These are phyloP conservation scores for Aspergillus diversus DNA, from an alignment of 495 filamentous ascomycete species.

Conservation along the genomic window DNA sequence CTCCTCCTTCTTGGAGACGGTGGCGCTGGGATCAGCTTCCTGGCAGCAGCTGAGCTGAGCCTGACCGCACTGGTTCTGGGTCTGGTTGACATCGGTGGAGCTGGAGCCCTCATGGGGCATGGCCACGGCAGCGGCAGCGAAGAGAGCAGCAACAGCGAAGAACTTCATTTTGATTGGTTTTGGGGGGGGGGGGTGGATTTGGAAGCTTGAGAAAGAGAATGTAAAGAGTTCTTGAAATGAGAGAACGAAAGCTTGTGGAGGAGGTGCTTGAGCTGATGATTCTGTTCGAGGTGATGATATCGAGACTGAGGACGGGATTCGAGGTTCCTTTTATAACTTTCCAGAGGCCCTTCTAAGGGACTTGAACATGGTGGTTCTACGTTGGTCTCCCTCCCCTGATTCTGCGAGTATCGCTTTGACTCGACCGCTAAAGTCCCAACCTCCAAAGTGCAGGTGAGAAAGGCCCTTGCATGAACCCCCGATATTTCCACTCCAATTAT, in stretches of 20 bases:
- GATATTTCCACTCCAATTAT: slow-evolving; percentile 1
- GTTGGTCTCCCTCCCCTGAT: too few relatives aligned
- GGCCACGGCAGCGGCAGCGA: slow-evolving; percentile 39
- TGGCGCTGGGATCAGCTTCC: slow-evolving; percentile 33
- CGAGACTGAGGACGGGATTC: slow-evolving; percentile 1
- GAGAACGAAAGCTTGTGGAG: slow-evolving; percentile 2
- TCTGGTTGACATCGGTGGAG: slow-evolving; percentile 36
- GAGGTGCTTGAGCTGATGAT: slow-evolving; percentile 18
- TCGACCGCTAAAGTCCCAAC: neutral
- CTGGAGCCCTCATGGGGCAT: slow-evolving; percentile 15
- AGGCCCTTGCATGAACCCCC: slow-evolving; percentile 8
- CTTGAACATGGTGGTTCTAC: neutral
- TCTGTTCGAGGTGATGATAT: slow-evolving; percentile 22
- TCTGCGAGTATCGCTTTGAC: neutral
- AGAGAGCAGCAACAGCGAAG: slow-evolving; percentile 32
- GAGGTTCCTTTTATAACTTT: slow-evolving; percentile 27
- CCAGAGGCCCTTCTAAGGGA: neutral
- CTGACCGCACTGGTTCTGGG: slow-evolving; percentile 46
- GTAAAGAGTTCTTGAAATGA: slow-evolving; percentile 1
- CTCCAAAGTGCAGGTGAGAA: neutral
- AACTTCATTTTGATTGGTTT: slow-evolving; percentile 42
- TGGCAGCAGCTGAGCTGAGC: slow-evolving; percentile 47
- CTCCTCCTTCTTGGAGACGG: slow-evolving; percentile 21
- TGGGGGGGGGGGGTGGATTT: slow-evolving; percentile 2
- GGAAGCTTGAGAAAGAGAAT: slow-evolving; percentile 14